These are phyloP conservation scores for Suhomyces faveliae DNA, from an alignment of 805 yeast species.

Conservation along the genomic window DNA sequence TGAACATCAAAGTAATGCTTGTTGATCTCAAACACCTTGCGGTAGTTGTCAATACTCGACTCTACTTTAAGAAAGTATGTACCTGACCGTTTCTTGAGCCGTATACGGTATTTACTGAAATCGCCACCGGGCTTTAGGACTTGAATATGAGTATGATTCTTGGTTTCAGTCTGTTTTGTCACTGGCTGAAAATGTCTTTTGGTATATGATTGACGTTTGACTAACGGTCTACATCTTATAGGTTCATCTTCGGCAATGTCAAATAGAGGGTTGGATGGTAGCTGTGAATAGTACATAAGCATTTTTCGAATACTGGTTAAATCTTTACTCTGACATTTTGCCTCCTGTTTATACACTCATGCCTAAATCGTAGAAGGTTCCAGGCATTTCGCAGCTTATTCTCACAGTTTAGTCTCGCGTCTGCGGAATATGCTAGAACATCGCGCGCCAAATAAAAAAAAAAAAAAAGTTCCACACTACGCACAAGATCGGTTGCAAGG, in stretches of 20 bases:
- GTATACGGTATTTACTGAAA: constrained; percentile 20
- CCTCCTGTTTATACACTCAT: neutral
- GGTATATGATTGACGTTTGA: neutral
- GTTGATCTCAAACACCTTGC: constrained; percentile 16
- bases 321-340: neutral
- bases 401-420: too few species aligned
- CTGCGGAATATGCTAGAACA: constrained; percentile 4
- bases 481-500: too few species aligned
- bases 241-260: neutral
- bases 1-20: neutral
- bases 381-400: constrained; percentile 3
- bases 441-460: neutral
- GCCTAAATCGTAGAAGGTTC: constrained; percentile 1
- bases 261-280: neutral
- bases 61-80: constrained; percentile 17
- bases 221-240: neutral
- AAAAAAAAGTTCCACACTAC: too few species aligned
- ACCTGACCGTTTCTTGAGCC: constrained; percentile 13
- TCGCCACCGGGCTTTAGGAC: constrained; percentile 18
- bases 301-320: neutral
- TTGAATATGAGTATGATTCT: constrained; percentile 17
- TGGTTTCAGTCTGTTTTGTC: constrained; percentile 17
- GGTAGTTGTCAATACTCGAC: constrained; percentile 18
- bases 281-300: neutral
- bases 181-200: constrained; percentile 1